Evolutionary conservation across 768 basidiomycete species (phyloP).

Genomic region (Phanerochaete sordida): DNA sequence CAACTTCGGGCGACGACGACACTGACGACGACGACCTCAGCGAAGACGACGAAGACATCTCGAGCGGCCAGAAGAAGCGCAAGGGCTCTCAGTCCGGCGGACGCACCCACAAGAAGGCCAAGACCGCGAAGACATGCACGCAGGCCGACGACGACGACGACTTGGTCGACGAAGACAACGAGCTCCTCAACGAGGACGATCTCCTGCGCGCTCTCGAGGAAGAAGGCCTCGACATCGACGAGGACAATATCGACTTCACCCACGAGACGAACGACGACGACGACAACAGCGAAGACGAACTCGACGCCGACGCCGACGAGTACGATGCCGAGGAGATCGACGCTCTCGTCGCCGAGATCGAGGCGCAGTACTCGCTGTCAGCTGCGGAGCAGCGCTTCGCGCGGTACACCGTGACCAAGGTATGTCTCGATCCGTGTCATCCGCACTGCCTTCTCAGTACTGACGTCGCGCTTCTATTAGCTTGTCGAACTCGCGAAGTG

Average conservation of each 20-base stretch:
- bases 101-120: too few species aligned
- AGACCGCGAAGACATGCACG: too few species aligned
- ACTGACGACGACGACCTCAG: too few species aligned
- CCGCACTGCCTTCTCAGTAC: not conserved
- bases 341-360: not conserved
- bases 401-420: constrained; percentile 12
- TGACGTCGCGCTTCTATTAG: not conserved
- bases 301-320: not conserved
- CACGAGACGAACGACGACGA: not conserved
- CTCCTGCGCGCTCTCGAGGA: not conserved
- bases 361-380: not conserved
- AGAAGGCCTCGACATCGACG: not conserved
- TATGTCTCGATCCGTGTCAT: not conserved
- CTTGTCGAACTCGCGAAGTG: constrained; percentile 10
- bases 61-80: constrained; percentile 3
- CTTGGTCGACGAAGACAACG: not conserved
- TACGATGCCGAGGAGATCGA: not conserved
- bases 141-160: not conserved
- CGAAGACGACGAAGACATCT: constrained; percentile 1
- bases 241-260: too few species aligned
- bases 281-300: not conserved
- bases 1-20: too few species aligned
- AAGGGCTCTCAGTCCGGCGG: too few species aligned
- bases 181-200: not conserved
- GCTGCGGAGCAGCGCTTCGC: not conserved